Percentiles rank a stretch among this genome's conserved stretches.
Evolutionary conservation across 1,284 basidiomycete species (phyloP).

Genomic region (Ceratobasidium sp.): DNA sequence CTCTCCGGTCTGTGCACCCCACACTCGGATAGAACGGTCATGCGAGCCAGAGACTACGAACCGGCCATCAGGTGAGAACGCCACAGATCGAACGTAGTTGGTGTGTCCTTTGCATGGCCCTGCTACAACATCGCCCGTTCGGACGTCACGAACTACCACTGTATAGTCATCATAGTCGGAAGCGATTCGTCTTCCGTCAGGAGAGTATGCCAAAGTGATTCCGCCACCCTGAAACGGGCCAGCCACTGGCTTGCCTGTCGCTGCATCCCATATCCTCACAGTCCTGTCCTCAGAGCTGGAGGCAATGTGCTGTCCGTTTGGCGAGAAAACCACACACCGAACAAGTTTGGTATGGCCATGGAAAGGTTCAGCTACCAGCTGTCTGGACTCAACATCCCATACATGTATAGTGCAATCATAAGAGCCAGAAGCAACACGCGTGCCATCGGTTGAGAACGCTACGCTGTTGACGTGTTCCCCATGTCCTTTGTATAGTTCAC

Average conservation of each 20-base stretch:
- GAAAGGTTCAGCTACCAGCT: not conserved
- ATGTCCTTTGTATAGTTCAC: constrained; percentile 8
- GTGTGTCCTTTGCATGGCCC: not conserved
- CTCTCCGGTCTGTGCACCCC: not conserved
- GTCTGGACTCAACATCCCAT: constrained; percentile 15
- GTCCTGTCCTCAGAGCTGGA: not conserved
- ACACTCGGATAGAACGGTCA: not conserved
- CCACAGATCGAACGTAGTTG: not conserved
- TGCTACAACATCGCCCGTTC: not conserved
- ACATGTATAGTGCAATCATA: constrained; percentile 14
- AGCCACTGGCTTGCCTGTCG: not conserved
- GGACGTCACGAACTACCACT: not conserved
- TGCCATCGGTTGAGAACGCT: constrained; percentile 22
- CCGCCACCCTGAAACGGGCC: not conserved
- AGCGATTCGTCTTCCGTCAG: not conserved
- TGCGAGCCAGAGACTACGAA: not conserved
- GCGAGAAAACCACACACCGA: not conserved
- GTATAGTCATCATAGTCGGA: not conserved
- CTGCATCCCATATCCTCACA: constrained; percentile 25
- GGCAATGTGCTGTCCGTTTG: not conserved
- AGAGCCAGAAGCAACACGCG: constrained; percentile 27
- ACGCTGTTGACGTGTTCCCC: not conserved
- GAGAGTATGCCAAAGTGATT: constrained; percentile 3
- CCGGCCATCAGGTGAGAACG: not conserved
- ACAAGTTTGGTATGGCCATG: not conserved